Evolutionary conservation across 495 filamentous ascomycete genomes (phyloP), one percentile per base, ranked within the genome.

Genomic region (Lophiostoma macrostomum): DNA sequence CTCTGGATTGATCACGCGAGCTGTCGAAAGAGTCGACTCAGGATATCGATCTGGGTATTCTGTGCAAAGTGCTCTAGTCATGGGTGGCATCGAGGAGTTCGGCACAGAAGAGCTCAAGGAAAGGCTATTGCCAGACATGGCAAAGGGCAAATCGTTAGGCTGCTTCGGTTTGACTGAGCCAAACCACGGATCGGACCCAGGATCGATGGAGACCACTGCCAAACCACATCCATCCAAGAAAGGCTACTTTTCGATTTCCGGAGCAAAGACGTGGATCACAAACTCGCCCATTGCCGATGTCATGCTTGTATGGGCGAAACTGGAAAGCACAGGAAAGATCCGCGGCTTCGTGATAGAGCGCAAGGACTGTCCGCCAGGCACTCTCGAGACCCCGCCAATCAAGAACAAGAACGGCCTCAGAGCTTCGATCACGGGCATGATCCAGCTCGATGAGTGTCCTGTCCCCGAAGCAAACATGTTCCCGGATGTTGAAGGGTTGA

Each of bases 181-280:
- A 42, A 96, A 98, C 69, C 93, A 98, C 70, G 93, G 93, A 48
- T 95, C 88, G 48, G 93, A 98, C 67, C 93, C 93, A 19, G 93
- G 91, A 13, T 88, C 87, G 0, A 95, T 98, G 94, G 93, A 97
- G 71, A 89, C 88, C 8, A 79, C 75, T 16, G 93, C 93, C 3
- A 86, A 85, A 57, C 83, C 84, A 40, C 91, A 97, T 68, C 88
- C 93, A 2, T 82, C 79, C 3, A 94, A 95, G 76, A 84, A 88
- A 64, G 91, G 90, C 3, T 86, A 87, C 62, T 87, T 86, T 45
- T 76, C 84, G 28, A 71, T 98, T 27, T 86, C 80, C 34, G 93
- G 93, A 1, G 75, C 88, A 34, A 98, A 98, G 77, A 97, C 94
- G 0, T 98, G 93, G 93, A 98, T 98, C 63, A 97, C 93, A 35